Base-by-base conservation (phyloP, 371 early-diverging fungal genomes). In the Funneliformis caledonium region DNA sequence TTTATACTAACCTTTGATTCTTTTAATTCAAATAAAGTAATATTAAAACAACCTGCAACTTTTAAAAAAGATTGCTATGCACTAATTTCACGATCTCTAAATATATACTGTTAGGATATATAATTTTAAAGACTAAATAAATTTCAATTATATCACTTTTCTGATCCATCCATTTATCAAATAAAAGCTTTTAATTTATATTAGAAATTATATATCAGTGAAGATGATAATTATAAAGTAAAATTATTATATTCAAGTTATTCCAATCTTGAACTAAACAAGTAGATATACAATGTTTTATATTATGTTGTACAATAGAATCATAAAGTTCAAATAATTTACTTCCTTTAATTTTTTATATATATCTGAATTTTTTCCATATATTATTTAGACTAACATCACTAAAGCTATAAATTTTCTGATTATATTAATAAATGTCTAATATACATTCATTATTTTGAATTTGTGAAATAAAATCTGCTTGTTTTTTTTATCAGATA, bases 381-480 rank as follows among this genome's bases (percentile, higher is more conserved):
- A 69, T 14, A 43, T 69, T 6, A 69, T 45, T 19, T 16, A 47
- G 69, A 16, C 43, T 45, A 43, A 14, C n/a, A 16, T 45, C 6
- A 47, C 43, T 42, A 48, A 45, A 69, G 19, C 43, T 19, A 19
- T 3, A 19, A 9, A n/a, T 45, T 10, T 19, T 69, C 19, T 43
- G 6, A 12, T 0, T n/a, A 69, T 8, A 45, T 69, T 69, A 47
- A n/a, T 69, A 69, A 26, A 69, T 45, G 14, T 69, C 47, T 6
- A 69, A 14, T 43, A 69, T 45, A 45, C 69, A 69, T 45, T 45
- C 22, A 26, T 69, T 45, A 12, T 68, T 43, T 43, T 11, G 2
- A 43, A 68, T 68, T 22, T 45, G 0, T 69, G n/a, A 69, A 26
- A 69, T 47, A 69, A 69, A 69, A n/a, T 47, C 4, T 45, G 69